Percentiles rank a stretch among this genome's conserved stretches.
Conservation (phyloP, 1,284 basidiomycete genomes). For the Afroboletus lepidellus region DNA sequence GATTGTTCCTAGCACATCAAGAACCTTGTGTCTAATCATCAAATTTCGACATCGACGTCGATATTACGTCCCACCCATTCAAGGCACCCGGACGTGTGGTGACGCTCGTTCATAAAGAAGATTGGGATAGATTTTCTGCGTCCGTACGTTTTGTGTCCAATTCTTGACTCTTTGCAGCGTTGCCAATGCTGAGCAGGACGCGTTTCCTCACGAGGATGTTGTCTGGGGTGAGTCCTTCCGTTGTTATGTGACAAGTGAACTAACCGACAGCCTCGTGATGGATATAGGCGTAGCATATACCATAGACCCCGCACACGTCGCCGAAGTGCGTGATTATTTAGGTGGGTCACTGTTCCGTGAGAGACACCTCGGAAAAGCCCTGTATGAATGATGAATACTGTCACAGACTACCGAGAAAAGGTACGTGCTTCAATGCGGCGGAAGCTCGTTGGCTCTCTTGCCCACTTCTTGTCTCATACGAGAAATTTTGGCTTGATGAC, state of each 20-base stretch:
- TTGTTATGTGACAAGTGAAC: background rate
- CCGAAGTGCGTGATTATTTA: conserved; percentile 78
- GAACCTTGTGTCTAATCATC: background rate
- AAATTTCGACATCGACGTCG: background rate
- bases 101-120: conserved; percentile 80
- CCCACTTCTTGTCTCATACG: background rate
- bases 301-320: conserved; percentile 71
- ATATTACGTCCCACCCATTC: background rate
- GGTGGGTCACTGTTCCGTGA: conserved; percentile 43
- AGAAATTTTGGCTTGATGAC: background rate
- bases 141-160: conserved; percentile 42
- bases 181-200: conserved; percentile 46
- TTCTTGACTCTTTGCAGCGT: background rate
- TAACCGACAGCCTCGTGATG: background rate
- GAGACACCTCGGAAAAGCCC: too few relatives aligned
- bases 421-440: conserved; percentile 34
- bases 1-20: conserved; percentile 1
- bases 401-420: conserved; percentile 77
- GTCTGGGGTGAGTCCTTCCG: conserved; percentile 68
- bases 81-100: conserved; percentile 84
- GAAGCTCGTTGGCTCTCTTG: background rate
- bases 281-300: conserved; percentile 74
- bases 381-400: background rate
- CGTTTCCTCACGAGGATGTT: conserved; percentile 73
- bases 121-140: conserved; percentile 73